Base-by-base conservation (phyloP, 371 early-diverging fungal genomes). In the Mucor plumbeus region DNA sequence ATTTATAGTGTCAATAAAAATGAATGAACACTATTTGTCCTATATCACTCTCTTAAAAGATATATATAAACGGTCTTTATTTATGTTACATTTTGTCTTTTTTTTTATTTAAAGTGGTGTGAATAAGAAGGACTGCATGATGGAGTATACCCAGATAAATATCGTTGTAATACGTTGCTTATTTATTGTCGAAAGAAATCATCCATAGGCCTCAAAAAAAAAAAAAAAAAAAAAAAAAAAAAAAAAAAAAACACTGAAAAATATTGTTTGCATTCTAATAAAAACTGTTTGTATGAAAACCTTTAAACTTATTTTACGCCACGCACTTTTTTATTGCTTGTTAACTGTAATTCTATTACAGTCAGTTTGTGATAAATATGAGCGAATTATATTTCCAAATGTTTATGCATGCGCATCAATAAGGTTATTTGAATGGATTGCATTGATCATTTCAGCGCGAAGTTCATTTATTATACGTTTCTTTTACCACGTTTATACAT, bases 1-100 rank as follows among this genome's bases (percentile, higher is more conserved):
- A 7, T 14, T 19, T 50, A 8, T 38, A 26, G 19, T 53, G 5
- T 13, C 13, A 53, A 60, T 60, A 41, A 36, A 36, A 69, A 67
- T 15, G 26, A 17, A 7, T 8, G 17, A n/a, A 10, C 57, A n/a
- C 9, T 15, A 56, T 36, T 31, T 53, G 53, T 11, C 13, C 11
- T 50, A 4, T 19, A 4, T 21, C 50, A 53, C 9, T 38, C 4
- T 38, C 38, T 38, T 38, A 4, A 38, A 38, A 38, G 5, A 38
- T 38, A 26, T 3, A 26, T 26, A 26, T 1, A 26, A 26, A 26
- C 26, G 9, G 38, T 38, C 38, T 7, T 38, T 38, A 3, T 38
- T 11, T 1, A 38, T 38, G 38, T 38, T 9, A 38, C 11, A 11
- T 9, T 9, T 11, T 38, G 38, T 38, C 7, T 11, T 7, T 38